Evolutionary conservation across 257 asterid genomes (phyloP).

Genomic region (Scutellaria minor): DNA sequence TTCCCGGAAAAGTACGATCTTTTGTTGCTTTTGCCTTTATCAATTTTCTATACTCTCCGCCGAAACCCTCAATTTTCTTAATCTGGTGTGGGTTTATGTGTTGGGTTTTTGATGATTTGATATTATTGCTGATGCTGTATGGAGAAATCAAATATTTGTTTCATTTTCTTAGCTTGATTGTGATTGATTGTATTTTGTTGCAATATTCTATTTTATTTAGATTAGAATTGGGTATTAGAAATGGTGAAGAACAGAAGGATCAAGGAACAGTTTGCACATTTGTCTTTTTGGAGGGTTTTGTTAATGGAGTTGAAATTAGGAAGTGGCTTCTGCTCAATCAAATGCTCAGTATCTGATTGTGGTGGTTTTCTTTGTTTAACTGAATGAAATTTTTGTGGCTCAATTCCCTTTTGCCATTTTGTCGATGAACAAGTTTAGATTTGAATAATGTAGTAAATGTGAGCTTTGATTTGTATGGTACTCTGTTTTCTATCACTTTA

Average conservation of each 20-base stretch:
- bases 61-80: not conserved
- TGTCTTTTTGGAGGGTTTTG: not conserved
- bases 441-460: not conserved
- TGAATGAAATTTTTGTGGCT: not conserved
- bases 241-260: too few relatives aligned
- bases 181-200: not conserved
- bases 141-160: conserved; percentile 3
- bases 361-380: not conserved
- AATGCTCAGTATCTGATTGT: not conserved
- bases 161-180: not conserved
- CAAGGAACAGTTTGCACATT: too few relatives aligned
- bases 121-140: not conserved
- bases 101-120: not conserved
- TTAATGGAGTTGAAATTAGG: not conserved
- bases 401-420: not conserved
- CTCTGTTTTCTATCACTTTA: not conserved
- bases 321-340: not conserved
- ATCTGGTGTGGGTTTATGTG: conserved; percentile 8
- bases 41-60: not conserved
- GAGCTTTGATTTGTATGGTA: not conserved
- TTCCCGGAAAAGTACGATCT: conserved; percentile 33
- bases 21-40: not conserved
- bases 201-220: not conserved
- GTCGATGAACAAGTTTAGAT: not conserved
- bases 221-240: too few relatives aligned